Conservation (phyloP, 1,284 basidiomycete genomes). For the Singerocomus inundabilis region DNA sequence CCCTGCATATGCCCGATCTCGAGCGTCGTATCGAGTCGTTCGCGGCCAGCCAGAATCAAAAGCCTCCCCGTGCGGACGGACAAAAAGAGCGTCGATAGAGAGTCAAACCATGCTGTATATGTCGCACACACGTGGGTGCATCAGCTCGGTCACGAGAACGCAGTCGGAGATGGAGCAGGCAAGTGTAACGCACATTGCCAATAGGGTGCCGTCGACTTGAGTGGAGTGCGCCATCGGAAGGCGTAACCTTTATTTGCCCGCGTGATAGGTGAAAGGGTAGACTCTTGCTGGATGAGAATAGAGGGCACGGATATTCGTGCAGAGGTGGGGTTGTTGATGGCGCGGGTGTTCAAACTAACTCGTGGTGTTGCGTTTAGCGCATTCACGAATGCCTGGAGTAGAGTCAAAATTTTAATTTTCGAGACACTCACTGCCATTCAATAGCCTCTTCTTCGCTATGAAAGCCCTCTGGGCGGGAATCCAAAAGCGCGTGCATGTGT, state of each 20-base stretch:
- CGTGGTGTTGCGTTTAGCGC: background rate
- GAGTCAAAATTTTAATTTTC: background rate
- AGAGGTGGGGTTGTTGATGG: slow-evolving; percentile 76
- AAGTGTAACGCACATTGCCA: slow-evolving; percentile 70
- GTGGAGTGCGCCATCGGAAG: slow-evolving; percentile 81
- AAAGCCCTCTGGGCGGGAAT: slow-evolving; percentile 83
- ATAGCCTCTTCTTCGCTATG: slow-evolving; percentile 81
- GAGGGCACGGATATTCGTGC: slow-evolving; percentile 85
- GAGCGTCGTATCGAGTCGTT: slow-evolving; percentile 87
- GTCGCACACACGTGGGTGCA: background rate
- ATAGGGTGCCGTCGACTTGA: slow-evolving; percentile 83
- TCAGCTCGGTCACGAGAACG: slow-evolving; percentile 1
- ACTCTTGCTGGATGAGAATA: slow-evolving; percentile 56
- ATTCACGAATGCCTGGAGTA: too few relatives aligned
- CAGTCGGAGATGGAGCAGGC: background rate
- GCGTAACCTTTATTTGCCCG: slow-evolving; percentile 23
- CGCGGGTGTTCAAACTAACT: slow-evolving; percentile 38
- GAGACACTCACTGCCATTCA: slow-evolving; percentile 85
- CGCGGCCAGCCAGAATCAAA: slow-evolving; percentile 89
- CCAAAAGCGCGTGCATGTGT: slow-evolving; percentile 88
- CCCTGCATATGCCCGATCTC: slow-evolving; percentile 99
- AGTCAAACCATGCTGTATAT: slow-evolving; percentile 82
- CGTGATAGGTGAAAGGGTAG: slow-evolving; percentile 35
- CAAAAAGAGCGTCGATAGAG: slow-evolving; percentile 80
- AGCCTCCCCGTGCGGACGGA: slow-evolving; percentile 76